Base-by-base conservation (phyloP, 2,329 filamentous ascomycete genomes). In the Ophiostoma perfectum region DNA sequence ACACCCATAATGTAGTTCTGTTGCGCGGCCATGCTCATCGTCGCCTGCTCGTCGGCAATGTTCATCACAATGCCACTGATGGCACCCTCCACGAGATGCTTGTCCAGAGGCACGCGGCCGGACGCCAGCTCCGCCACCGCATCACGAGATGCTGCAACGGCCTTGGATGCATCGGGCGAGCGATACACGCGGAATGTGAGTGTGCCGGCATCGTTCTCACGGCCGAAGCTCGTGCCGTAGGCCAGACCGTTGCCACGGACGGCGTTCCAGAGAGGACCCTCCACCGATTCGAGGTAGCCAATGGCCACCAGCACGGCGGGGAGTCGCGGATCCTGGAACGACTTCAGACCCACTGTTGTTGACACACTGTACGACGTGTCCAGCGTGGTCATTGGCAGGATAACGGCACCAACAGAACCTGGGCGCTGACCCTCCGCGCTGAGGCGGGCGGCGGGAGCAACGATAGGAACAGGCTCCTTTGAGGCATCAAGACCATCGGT, bases 201-300 rank as follows among this genome's bases (percentile, higher is more conserved):
- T 65, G 91, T 86, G 2, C 94, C 95, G 1, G 87, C 88, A 74
- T 95, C 92, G 41, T 91, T 81, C 75, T 92, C 90, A 63, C 90
- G 88, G 62, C 84, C 84, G 75, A 98, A 96, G 74, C 85, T 87
- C 0, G 90, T 89, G 67, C 93, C 93, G 75, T 99, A 99, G 0
- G 95, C 95, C 66, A 98, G 88, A 62, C 95, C 95, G 60, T 92
- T 95, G 68, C 95, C 95, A 64, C 95, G 92, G 65, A 98, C 91
- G 0, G 92, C 92, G 71, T 90, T 90, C 94, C 95, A 98, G 44
- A 99, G 86, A 0, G 95, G 95, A 0, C 95, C 95, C 78, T 99
- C 95, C 18, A 96, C 90, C 0, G 93, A 89, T 75, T 97, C 93
- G 70, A 99, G 89, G 76, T 97, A 98, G 27, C 93, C 88, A 65